Base-by-base conservation (phyloP, 2,329 filamentous ascomycete species). In the Cordyceps tenuipes region DNA sequence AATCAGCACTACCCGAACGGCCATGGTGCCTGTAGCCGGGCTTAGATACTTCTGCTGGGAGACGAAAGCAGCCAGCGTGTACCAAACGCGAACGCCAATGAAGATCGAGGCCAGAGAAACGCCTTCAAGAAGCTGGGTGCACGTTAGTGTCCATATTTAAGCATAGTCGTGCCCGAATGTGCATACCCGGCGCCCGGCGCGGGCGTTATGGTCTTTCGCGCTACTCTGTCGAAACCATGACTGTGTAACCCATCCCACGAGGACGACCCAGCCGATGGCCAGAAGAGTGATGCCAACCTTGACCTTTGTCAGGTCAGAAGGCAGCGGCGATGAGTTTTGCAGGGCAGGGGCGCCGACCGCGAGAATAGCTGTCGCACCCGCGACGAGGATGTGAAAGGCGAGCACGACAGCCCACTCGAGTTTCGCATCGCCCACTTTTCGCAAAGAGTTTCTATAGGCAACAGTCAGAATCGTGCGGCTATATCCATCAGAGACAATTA, bases 51-150 rank as follows among this genome's bases (percentile, higher is more conserved):
- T 17, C 9, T 59, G 50, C 34, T 62, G 55, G 1, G 55, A 43
- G 49, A 59, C 19, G 12, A 62, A 62, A 6, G 60, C 60, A 39
- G 23, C 60, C 23, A 62, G 50, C 1, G 50, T 62, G 15, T 62
- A 51, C 39, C 61, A 3, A 13, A 54, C 46, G 23, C 62, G 15
- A 29, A 61, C 29, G 23, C 56, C 36, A 23, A 63, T 59, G 43
- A 61, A 63, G 9, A 51, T 3, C 31, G 48, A 23, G 10, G 55
- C 36, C 29, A 55, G 5, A 17, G 51, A 3, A 34, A 62, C 46
- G 13, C 51, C 21, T 12, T 56, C 21, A 19, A 49, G 23, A 2
- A 62, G 23, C 60, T 62, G 21, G 5, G 3, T 10, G 3, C 2
- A 12, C 3, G 29, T 61, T 56, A 61, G 48, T 9, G 1, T 36